Base-by-base conservation (phyloP, 1,284 basidiomycete genomes). In the Heliocybe sulcata region DNA sequence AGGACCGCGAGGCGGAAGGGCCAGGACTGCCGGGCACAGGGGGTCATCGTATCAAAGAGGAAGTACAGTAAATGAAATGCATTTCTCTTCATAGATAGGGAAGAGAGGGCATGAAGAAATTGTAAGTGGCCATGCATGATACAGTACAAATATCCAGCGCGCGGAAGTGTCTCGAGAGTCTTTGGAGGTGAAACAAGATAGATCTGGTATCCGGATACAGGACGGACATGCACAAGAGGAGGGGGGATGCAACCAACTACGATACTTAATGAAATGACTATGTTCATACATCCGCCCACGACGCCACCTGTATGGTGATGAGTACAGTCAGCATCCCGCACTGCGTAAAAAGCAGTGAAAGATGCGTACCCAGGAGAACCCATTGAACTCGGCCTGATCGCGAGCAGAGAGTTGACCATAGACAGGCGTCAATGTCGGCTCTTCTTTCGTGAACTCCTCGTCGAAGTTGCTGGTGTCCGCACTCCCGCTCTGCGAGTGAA, bases 381-480 rank as follows among this genome's bases (percentile, higher is more conserved):
- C 94, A 59, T 90, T 87, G 75, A 98, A 98, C 72, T 97, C 94
- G 59, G 87, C 82, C 72, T 99, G 97, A 67, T 99, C 95, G 59
- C 88, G 85, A 42, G 89, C 71, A n/a, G 91, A 92, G 59, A 99
- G 73, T 61, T 98, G 94, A 29, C 91, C 92, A 66, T 99, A 95
- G 26, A 99, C 97, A 8, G 97, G 97, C 2, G 97, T 99, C 62
- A 99, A 75, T 14, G 95, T 99, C 3, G 97, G 97, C 68, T 98
- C 92, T 70, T 99, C 97, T 59, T 82, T 80, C 45, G 97, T 99
- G 67, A 98, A 98, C 71, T 99, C 97, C 66, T 94, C 87, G 71
- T 98, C 94, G 73, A 98, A 97, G 74, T 96, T 93, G 65, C 85
- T 87, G 51, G 83, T 90, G 71, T 90, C 87, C 42, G 87, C 87